Evolutionary conservation across 2,329 filamentous ascomycete species (phyloP).

Genomic region (Monosporascus sp.): DNA sequence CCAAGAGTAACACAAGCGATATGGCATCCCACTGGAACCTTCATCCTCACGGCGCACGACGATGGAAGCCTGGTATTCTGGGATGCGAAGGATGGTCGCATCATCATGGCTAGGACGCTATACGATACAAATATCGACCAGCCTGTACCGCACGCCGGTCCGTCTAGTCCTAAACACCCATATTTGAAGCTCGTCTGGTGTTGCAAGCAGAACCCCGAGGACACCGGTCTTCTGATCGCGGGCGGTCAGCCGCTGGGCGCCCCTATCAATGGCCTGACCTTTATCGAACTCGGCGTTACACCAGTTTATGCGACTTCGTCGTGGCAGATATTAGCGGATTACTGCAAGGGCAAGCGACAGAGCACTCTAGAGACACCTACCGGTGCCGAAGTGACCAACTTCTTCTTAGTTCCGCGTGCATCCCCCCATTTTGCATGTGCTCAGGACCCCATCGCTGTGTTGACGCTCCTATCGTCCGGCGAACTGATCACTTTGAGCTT

Average conservation of each 20-base stretch:
- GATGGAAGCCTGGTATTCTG: conserved; percentile 91
- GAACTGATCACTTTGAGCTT: conserved; percentile 89
- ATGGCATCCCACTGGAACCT: conserved; percentile 94
- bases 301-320: conserved; percentile 88
- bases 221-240: conserved; percentile 81
- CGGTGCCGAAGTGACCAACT: conserved; percentile 71
- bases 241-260: conserved; percentile 69
- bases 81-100: conserved; percentile 83
- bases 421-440: conserved; percentile 84
- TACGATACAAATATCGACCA: conserved; percentile 69
- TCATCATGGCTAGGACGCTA: conserved; percentile 78
- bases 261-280: conserved; percentile 71
- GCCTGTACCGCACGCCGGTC: conserved; percentile 46
- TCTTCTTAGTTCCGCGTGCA: conserved; percentile 73
- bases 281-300: conserved; percentile 83
- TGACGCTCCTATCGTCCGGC: conserved; percentile 76
- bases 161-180: conserved; percentile 62
- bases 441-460: conserved; percentile 83
- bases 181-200: conserved; percentile 84
- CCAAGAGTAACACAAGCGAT: conserved; percentile 77
- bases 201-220: conserved; percentile 87
- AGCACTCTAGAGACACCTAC: conserved; percentile 69
- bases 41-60: conserved; percentile 80
- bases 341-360: conserved; percentile 73
- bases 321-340: conserved; percentile 75